Conservation (phyloP, 2,329 filamentous ascomycete genomes). For the Grosmannia huntii region DNA sequence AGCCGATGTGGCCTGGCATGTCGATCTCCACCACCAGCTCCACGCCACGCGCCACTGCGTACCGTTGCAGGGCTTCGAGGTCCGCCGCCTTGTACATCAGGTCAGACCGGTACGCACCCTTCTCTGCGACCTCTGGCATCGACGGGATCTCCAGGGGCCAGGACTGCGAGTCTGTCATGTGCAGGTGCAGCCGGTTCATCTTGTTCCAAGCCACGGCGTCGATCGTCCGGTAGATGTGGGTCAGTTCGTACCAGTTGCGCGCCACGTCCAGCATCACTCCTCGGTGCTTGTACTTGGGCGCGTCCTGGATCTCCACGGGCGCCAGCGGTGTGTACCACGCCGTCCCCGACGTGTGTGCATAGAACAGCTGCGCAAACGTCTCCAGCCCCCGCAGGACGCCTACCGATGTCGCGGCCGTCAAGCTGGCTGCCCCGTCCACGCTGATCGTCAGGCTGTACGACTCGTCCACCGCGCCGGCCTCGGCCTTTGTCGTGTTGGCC, state of each 20-base stretch:
- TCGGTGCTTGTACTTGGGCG: conserved; percentile 62
- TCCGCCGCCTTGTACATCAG: conserved; percentile 56
- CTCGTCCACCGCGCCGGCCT: conserved; percentile 55
- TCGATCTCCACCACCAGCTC: conserved; percentile 67
- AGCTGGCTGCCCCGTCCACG: conserved; percentile 42
- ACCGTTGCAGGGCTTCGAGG: conserved; percentile 53
- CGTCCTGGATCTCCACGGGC: conserved; percentile 60
- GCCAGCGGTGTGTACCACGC: conserved; percentile 56
- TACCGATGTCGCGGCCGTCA: conserved; percentile 51
- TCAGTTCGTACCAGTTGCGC: conserved; percentile 55
- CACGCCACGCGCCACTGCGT: conserved; percentile 56
- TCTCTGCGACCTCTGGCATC: conserved; percentile 55
- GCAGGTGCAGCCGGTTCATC: conserved; percentile 70
- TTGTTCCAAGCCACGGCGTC: conserved; percentile 69
- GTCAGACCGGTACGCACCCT: conserved; percentile 59
- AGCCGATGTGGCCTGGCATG: conserved; percentile 66
- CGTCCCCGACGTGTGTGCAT: conserved; percentile 46
- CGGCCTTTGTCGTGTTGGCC: conserved; percentile 40
- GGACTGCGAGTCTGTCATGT: conserved; percentile 72
- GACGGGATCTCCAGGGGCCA: conserved; percentile 74
- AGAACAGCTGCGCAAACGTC: conserved; percentile 71
- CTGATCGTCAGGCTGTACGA: conserved; percentile 57
- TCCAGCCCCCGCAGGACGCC: conserved; percentile 63
- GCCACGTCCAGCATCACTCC: conserved; percentile 71
- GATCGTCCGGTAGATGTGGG: conserved; percentile 60